Base-by-base conservation (phyloP, 177 flowering plant species). In the Vitis hybrid region DNA sequence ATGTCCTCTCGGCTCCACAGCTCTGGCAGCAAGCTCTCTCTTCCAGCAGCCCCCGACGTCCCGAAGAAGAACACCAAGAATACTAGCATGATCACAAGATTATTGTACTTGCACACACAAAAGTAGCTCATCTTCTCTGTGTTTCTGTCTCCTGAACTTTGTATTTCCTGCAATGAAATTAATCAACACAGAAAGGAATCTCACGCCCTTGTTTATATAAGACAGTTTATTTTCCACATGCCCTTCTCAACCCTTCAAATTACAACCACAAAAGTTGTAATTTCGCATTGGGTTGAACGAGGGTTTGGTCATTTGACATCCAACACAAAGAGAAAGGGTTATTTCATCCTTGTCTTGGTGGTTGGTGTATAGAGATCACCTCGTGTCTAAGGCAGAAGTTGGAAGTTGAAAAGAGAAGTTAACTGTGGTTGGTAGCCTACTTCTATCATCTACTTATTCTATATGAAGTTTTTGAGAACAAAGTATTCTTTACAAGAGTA, bases 1-100 rank as follows among this genome's bases (percentile, higher is more conserved):
- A 86, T 18, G 46, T 91, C 91, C 9, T 82, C 81, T 52, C 84
- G 74, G 72, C 78, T 78, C 8, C 76, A 80, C 20, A 71, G 46
- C n/a, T 73, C 82, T 3, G 71, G 48, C 51, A 77, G 57, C 4
- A 74, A 77, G 57, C 73, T 76, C 27, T 77, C 77, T 11, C 60
- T 64, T 21, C 66, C 64, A 7, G 69, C 65, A 9, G 63, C 73
- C 56, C 49, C 59, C 2, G 75, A 67, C 58, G 14, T 65, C 18
- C 49, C 32, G 55, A 73, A 30, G 50, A 76, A 52, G 68, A 73
- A 59, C 70, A 73, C 21, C 18, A 58, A 21, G 24, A n/a, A 9
- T 10, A 58, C 24, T 8, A 58, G 61, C 61, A n/a, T 71, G 52
- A 58, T 76, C 56, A 71, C 46, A 51, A 61, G 52, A 50, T 11